Percentiles rank a stretch among this genome's conserved stretches.
These are phyloP conservation scores for Geotrichum klebahnii DNA, from an alignment of 1,139 yeast genomes.

Conservation along the genomic window DNA sequence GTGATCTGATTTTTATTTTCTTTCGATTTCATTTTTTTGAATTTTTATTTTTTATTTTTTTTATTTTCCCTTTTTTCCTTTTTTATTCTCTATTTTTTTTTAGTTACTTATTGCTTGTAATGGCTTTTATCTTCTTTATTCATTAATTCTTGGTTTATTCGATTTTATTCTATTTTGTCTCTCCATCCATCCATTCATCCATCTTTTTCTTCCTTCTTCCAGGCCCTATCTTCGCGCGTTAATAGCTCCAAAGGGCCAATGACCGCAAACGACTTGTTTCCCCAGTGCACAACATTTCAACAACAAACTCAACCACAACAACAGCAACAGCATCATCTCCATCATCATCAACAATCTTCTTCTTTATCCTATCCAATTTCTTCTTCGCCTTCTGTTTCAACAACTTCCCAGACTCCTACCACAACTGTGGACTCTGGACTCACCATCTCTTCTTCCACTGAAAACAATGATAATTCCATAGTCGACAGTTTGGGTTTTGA, in stretches of 20 bases:
- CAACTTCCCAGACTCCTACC: background rate
- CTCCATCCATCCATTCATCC: background rate
- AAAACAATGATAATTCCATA: conserved; percentile 8
- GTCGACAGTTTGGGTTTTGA: conserved; percentile 7
- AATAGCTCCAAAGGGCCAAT: conserved; percentile 1
- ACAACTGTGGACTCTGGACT: background rate
- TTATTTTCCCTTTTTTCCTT: background rate
- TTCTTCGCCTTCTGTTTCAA: conserved; percentile 6
- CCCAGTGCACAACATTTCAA: background rate
- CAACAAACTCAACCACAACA: no score
- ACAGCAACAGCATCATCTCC: no score
- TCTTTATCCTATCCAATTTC: conserved; percentile 1
- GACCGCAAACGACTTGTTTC: conserved; percentile 9
- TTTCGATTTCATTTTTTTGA: conserved; percentile 1
- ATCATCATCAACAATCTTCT: no score
- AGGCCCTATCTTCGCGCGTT: background rate
- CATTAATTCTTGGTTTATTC: no score
- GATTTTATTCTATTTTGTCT: background rate
- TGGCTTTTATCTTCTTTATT: background rate
- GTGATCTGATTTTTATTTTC: background rate
- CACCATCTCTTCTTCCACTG: background rate
- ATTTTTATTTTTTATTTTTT: background rate
- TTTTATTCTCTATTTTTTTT: background rate
- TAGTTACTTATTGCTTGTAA: background rate
- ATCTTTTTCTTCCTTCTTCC: background rate